Percentiles rank a stretch among this genome's conserved stretches.
These are phyloP conservation scores for Psilocybe sp. DNA, from an alignment of 768 basidiomycete species.

Conservation along the genomic window DNA sequence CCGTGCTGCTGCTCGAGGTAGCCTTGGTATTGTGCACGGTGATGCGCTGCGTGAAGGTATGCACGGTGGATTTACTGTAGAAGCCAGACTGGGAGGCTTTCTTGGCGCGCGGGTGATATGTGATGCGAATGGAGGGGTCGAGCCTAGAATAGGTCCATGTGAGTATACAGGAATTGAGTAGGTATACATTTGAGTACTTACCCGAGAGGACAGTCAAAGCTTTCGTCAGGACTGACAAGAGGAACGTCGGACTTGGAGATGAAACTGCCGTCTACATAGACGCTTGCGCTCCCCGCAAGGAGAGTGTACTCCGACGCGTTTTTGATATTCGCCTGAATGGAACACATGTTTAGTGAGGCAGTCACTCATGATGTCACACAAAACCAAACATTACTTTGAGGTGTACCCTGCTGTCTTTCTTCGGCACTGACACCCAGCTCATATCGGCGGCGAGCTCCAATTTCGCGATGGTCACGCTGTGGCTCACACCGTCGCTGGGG, in stretches of 20 bases:
- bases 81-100: conserved; percentile 32
- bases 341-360: neutral
- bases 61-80: conserved; percentile 27
- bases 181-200: conserved; percentile 17
- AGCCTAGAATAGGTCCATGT: conserved; percentile 20
- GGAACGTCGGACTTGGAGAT: conserved; percentile 45
- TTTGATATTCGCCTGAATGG: conserved; percentile 40
- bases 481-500: conserved; percentile 35
- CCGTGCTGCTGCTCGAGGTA: conserved; percentile 11
- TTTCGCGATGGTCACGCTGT: conserved; percentile 40
- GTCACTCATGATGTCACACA: neutral
- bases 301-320: conserved; percentile 55
- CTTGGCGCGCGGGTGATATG: conserved; percentile 35
- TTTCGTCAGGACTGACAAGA: conserved; percentile 39
- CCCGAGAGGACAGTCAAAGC: conserved; percentile 45
- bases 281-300: conserved; percentile 42
- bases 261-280: conserved; percentile 57
- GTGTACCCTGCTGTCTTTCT: conserved; percentile 33
- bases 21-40: conserved; percentile 36
- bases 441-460: conserved; percentile 34
- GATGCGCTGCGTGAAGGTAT: conserved; percentile 34
- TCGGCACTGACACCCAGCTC: conserved; percentile 42
- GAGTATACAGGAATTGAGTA: neutral
- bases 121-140: conserved; percentile 38
- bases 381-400: conserved; percentile 26